Base-by-base conservation (phyloP, 768 basidiomycete genomes). In the Erythrobasidium yunnanense region DNA sequence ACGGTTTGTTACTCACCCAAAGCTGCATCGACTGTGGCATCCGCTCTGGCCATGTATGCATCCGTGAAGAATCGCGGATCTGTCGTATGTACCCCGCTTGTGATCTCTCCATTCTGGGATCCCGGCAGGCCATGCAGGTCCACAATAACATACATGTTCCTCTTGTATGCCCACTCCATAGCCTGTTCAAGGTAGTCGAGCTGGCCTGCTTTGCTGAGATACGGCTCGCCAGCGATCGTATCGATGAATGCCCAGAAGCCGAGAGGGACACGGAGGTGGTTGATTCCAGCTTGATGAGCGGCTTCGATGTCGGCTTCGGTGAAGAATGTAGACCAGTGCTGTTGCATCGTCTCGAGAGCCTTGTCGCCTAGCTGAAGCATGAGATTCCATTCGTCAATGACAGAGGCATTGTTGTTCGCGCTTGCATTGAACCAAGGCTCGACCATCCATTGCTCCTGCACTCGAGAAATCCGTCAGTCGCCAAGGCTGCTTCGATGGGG, bases 291-390 rank as follows among this genome's bases (percentile, higher is more conserved):
- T 56, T 71, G 45, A 50, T 67, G 45, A 3, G 71, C 63, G 4
- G 45, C 38, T 29, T 71, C 56, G 46, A 73, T 70, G 65, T 79
- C 78, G 52, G 71, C 72, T 66, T 78, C 75, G 1, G 77, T 78
- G 54, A 77, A 70, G 70, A 73, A 79, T 11, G 73, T 74, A 54
- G 76, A 69, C 69, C 74, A 76, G 70, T 78, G 77, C 29, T 73
- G 68, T 23, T 45, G 35, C 33, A 78, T 68, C 1, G 72, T 74
- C 0, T 54, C 29, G 20, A 70, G 70, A 6, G 67, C 67, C 6
- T 42, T 52, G 8, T 47, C 57, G 11, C 67, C 67, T 6, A 68
- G 46, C 4, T 17, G 32, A 32, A 56, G 46, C 49, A 50, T 68
- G 22, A 68, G 57, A 4, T 33, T 54, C 67, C 67, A 68, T 30